These are phyloP conservation scores for Cucumis sativus DNA, from an alignment of 306 rosid genomes.

Conservation along the genomic window DNA sequence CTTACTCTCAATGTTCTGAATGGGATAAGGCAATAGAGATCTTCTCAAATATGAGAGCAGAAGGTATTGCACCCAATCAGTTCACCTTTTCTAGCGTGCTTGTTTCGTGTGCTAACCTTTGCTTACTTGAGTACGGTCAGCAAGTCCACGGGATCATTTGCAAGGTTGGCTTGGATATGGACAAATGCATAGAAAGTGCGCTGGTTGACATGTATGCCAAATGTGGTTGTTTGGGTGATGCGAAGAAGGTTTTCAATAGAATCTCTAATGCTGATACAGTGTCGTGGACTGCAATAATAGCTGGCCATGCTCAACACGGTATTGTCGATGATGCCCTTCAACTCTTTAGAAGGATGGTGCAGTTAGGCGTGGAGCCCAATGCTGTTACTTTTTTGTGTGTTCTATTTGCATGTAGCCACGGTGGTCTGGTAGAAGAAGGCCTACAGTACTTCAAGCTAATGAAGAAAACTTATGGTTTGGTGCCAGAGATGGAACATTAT, in stretches of 20 bases:
- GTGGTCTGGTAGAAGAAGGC: slow-evolving; percentile 63
- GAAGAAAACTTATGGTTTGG: slow-evolving; percentile 37
- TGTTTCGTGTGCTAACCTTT: slow-evolving; percentile 51
- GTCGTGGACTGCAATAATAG: slow-evolving; percentile 67
- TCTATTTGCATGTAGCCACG: slow-evolving; percentile 72
- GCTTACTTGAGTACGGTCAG: slow-evolving; percentile 44
- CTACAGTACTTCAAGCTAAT: slow-evolving; percentile 31
- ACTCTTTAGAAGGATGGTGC: slow-evolving; percentile 46
- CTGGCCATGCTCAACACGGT: slow-evolving; percentile 61
- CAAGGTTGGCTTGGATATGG: slow-evolving; percentile 41
- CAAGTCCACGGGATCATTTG: slow-evolving; percentile 53
- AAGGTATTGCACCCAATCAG: slow-evolving; percentile 46
- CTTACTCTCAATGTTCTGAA: slow-evolving; percentile 49
- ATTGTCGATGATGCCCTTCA: slow-evolving; percentile 44
- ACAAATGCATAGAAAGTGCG: slow-evolving; percentile 56
- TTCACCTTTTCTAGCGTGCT: slow-evolving; percentile 54
- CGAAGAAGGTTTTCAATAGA: slow-evolving; percentile 30
- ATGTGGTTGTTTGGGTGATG: slow-evolving; percentile 40
- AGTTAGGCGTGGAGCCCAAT: slow-evolving; percentile 27
- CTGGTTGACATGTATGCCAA: slow-evolving; percentile 62
- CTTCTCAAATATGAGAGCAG: slow-evolving; percentile 47
- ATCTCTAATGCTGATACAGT: slow-evolving; percentile 51
- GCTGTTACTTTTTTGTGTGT: slow-evolving; percentile 52
- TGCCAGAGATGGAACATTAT: slow-evolving; percentile 59
- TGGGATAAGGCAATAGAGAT: slow-evolving; percentile 46